These are phyloP conservation scores for Gossypium lobatum DNA, from an alignment of 441 rosid species.

Conservation along the genomic window DNA sequence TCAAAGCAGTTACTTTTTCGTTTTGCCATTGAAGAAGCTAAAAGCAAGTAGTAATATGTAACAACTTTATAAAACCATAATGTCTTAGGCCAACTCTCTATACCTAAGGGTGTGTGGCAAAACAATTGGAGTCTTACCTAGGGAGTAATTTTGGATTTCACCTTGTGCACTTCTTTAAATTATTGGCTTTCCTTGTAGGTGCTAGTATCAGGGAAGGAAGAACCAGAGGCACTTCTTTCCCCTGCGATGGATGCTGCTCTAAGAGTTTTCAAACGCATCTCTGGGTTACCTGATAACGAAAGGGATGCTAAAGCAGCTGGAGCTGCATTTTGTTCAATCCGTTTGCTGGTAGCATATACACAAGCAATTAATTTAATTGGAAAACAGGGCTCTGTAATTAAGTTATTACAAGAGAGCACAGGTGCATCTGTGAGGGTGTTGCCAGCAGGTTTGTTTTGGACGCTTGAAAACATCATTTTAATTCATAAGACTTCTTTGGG, in stretches of 20 bases:
- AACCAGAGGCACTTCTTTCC: conserved; percentile 61
- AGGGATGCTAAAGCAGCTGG: conserved; percentile 38
- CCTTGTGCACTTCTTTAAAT: neutral
- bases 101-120: neutral
- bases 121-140: neutral
- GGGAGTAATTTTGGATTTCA: neutral
- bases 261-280: conserved; percentile 67
- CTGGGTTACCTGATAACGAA: conserved; percentile 52
- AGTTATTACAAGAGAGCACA: conserved; percentile 69
- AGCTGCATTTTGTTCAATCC: conserved; percentile 51
- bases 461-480: conserved; percentile 1
- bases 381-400: conserved; percentile 75
- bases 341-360: conserved; percentile 68
- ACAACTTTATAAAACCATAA: neutral
- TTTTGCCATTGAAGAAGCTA: neutral
- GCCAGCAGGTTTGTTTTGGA: conserved; percentile 47
- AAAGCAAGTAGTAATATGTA: neutral
- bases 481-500: neutral
- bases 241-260: conserved; percentile 84
- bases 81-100: neutral
- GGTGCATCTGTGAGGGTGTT: conserved; percentile 74
- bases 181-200: conserved; percentile 40
- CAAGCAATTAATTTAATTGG: conserved; percentile 92
- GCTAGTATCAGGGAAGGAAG: conserved; percentile 75
- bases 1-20: neutral